Conservation (phyloP, 768 basidiomycete species). For the Phlegmacium glaucopus region DNA sequence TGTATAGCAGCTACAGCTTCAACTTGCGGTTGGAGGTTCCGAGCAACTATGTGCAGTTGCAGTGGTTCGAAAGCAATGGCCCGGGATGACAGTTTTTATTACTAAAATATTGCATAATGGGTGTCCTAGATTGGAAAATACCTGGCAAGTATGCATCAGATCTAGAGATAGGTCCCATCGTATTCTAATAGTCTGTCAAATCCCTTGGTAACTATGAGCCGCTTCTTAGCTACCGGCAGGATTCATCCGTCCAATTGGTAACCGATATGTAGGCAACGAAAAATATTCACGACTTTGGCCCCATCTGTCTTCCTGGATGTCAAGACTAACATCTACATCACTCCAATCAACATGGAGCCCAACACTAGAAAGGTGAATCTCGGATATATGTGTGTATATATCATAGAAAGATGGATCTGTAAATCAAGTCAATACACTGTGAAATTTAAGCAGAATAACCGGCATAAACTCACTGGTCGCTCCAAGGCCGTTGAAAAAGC, state of each 20-base stretch:
- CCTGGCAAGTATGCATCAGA: no score
- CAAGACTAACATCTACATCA: slow-evolving; percentile 63
- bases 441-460: background rate
- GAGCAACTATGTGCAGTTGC: no score
- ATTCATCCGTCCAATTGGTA: slow-evolving; percentile 49
- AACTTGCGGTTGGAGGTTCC: no score
- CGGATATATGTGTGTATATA: slow-evolving; percentile 82
- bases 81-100: no score
- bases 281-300: slow-evolving; percentile 76
- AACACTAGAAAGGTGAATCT: slow-evolving; percentile 79
- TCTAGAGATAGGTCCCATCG: no score
- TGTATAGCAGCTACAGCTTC: no score
- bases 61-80: no score
- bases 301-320: slow-evolving; percentile 63
- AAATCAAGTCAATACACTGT: slow-evolving; percentile 4
- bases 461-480: slow-evolving; percentile 70
- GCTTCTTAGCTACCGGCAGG: background rate
- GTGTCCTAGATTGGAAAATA: no score
- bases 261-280: slow-evolving; percentile 67
- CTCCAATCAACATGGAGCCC: slow-evolving; percentile 81
- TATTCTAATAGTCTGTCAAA: no score
- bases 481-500: slow-evolving; percentile 97
- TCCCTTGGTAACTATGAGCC: background rate
- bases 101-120: no score
- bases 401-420: slow-evolving; percentile 89